Evolutionary conservation across 495 filamentous ascomycete genomes (phyloP).

Genomic region (Podospora conica): DNA sequence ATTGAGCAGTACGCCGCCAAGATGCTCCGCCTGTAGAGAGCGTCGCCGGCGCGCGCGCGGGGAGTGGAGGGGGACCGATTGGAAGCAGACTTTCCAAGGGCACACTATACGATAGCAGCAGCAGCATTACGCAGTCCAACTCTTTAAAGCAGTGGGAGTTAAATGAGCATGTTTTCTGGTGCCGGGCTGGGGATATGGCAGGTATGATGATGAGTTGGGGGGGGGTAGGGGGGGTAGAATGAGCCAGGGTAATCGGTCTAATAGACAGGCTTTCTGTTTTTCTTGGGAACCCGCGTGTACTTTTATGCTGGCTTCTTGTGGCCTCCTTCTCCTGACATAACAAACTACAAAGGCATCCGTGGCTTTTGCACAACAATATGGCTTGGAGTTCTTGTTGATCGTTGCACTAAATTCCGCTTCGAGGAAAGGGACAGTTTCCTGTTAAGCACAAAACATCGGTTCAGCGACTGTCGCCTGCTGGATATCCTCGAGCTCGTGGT

Average conservation of each 20-base stretch:
- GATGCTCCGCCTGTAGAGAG: conserved; percentile 61
- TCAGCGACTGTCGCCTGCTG: not conserved
- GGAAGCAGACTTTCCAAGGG: not conserved
- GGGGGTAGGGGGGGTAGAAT: not conserved
- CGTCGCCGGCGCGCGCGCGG: not conserved
- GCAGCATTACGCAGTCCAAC: not conserved
- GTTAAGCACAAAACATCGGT: not conserved
- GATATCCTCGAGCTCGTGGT: not conserved
- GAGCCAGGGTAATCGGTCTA: conserved; percentile 15
- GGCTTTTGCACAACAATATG: not conserved
- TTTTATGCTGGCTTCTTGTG: conserved; percentile 13
- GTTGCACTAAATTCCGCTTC: not conserved
- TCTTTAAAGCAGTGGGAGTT: not conserved
- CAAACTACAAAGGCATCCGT: not conserved
- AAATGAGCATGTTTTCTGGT: not conserved
- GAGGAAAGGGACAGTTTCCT: not conserved
- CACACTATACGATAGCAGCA: conserved; percentile 5
- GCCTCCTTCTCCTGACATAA: conserved; percentile 9
- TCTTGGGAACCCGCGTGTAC: conserved; percentile 11
- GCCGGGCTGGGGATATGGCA: not conserved
- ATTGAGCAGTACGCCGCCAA: conserved; percentile 81
- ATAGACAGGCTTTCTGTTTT: conserved; percentile 15
- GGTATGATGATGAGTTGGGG: not conserved
- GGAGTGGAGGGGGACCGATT: not conserved
- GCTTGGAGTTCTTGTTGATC: not conserved